Evolutionary conservation across 2,329 filamentous ascomycete species (phyloP).

Genomic region (Alternaria gaisen): DNA sequence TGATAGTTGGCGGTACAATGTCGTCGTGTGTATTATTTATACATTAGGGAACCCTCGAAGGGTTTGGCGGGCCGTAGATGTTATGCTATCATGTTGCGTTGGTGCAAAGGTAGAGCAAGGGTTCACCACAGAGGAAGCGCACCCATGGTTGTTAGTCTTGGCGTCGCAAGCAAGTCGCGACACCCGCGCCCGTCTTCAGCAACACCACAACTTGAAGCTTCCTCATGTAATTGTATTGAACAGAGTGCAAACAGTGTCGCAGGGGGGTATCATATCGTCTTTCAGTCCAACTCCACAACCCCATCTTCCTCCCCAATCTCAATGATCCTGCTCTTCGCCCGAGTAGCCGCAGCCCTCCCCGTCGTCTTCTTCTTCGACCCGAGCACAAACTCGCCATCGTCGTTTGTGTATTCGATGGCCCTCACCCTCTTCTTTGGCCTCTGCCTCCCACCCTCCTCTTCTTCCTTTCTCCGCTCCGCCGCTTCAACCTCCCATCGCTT

Average conservation of each 20-base stretch:
- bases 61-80: not conserved
- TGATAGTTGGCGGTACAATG: too few species aligned
- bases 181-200: not conserved
- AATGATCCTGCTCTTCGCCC: constrained; percentile 27
- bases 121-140: constrained; percentile 1
- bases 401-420: constrained; percentile 33
- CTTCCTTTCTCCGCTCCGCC: constrained; percentile 34
- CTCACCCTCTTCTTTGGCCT: constrained; percentile 41
- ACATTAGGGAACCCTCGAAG: not conserved
- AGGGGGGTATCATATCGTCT: constrained; percentile 18
- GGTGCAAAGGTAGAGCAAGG: not conserved
- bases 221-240: not conserved
- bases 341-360: not conserved
- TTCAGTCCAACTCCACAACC: constrained; percentile 40
- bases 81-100: constrained; percentile 2
- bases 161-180: constrained; percentile 1
- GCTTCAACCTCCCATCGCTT: constrained; percentile 56
- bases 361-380: not conserved
- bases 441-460: constrained; percentile 14
- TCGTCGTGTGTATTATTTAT: not conserved
- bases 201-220: not conserved
- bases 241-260: not conserved
- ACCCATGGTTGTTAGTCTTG: constrained; percentile 1
- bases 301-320: constrained; percentile 33
- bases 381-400: not conserved